These are phyloP conservation scores for Pythium brassicae DNA, from an alignment of 352 stramenopile genomes.

Conservation along the genomic window DNA sequence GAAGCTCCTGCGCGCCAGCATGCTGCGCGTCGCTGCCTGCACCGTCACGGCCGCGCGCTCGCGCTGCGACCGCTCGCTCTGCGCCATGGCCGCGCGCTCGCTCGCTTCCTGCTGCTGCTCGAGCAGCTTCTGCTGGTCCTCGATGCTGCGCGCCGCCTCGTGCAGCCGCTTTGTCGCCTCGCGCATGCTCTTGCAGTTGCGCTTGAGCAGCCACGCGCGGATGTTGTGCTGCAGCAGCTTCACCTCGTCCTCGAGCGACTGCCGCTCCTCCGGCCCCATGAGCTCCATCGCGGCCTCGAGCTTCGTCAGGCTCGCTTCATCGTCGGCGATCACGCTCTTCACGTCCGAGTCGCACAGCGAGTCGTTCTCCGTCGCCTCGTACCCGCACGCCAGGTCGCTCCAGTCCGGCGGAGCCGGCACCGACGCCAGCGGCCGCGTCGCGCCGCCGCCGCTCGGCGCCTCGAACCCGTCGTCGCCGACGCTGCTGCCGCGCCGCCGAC, in stretches of 20 bases:
- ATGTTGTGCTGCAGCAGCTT: conserved; percentile 86
- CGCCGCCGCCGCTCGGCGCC: conserved; percentile 18
- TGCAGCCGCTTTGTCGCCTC: conserved; percentile 82
- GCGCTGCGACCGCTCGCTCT: conserved; percentile 41
- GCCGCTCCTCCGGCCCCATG: conserved; percentile 79
- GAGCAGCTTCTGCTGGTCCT: conserved; percentile 51
- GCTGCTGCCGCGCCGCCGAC: conserved; percentile 48
- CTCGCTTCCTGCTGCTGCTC: conserved; percentile 14
- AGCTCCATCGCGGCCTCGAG: conserved; percentile 81
- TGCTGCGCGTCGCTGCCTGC: conserved; percentile 77
- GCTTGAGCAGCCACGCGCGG: conserved; percentile 79
- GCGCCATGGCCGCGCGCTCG: conserved; percentile 14
- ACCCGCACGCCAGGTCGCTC: conserved; percentile 19
- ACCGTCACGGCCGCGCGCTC: conserved; percentile 80
- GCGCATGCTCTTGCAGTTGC: conserved; percentile 87
- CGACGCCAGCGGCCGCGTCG: conserved; percentile 6
- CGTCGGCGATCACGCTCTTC: conserved; percentile 80
- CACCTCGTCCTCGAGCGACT: conserved; percentile 85
- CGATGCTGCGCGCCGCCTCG: conserved; percentile 63
- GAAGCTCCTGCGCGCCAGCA: conserved; percentile 80
- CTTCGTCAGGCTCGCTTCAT: conserved; percentile 70
- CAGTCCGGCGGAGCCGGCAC: conserved; percentile 8
- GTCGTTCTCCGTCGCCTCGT: conserved; percentile 31
- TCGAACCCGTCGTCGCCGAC: conserved; percentile 37
- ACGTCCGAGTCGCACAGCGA: conserved; percentile 65